Conservation (phyloP, 163 green algal genomes). For the Scenedesmus sp. region DNA sequence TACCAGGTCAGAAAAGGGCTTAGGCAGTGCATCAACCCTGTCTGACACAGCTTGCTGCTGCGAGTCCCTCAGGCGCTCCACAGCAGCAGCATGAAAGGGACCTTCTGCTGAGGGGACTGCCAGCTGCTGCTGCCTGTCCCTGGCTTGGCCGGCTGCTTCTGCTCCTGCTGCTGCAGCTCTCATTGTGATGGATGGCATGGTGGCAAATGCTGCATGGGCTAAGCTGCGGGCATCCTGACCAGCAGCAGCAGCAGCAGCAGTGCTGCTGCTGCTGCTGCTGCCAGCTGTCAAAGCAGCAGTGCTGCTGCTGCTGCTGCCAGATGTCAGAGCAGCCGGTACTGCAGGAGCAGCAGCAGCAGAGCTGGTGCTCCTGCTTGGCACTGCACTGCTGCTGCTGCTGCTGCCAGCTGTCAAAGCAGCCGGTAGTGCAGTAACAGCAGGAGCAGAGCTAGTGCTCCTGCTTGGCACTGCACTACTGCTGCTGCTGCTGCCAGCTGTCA, state of each 20-base stretch:
- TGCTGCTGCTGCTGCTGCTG: not conserved
- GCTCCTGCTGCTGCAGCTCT: not conserved
- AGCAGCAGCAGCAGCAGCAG: not conserved
- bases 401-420: not conserved
- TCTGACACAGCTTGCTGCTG: slow-evolving; percentile 2
- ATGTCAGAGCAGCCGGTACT: no score
- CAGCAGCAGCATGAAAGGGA: not conserved
- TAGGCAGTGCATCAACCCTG: not conserved
- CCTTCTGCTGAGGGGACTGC: not conserved
- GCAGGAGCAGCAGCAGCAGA: not conserved
- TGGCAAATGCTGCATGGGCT: not conserved
- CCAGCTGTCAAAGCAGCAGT: not conserved
- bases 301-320: slow-evolving; percentile 2
- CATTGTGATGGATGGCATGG: not conserved
- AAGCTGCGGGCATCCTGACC: not conserved
- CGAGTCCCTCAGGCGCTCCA: not conserved
- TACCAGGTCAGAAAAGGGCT: not conserved
- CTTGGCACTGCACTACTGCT: not conserved
- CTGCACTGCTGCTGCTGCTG: slow-evolving; percentile 7
- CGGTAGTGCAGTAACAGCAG: not conserved
- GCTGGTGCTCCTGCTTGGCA: not conserved
- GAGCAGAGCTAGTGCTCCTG: not conserved
- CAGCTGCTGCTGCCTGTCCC: not conserved
- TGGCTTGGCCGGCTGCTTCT: not conserved
- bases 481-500: not conserved